Base-by-base conservation (phyloP, 148 eudicot species). In the Mesembryanthemum crystallinum region DNA sequence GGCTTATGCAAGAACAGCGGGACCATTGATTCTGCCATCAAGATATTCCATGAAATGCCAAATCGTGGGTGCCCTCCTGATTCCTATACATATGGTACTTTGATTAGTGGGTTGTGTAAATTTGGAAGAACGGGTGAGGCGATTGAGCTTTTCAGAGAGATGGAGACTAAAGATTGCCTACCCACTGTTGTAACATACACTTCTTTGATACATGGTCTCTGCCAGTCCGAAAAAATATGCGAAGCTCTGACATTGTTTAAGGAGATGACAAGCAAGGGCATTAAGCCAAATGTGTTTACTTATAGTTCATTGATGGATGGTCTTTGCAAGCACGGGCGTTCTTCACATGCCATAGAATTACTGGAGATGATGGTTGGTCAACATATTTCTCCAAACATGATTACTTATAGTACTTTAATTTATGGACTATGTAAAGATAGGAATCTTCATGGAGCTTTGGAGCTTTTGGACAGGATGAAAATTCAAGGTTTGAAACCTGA, bases 401-500 rank as follows among this genome's bases (percentile, higher is more conserved):
- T 95, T 37, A 95, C 93, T 43, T 95, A 95, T 79, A 88, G 97
- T 78, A 90, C 90, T 64, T 78, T 92, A 71, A 87, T 95, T 68
- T 45, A 84, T 67, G 99, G 99, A 67, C 87, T 95, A 39, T 95
- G 91, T 82, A 89, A 81, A 82, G 98, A 95, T 79, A 89, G 87
- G 43, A 86, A 86, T 71, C 33, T 87, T 67, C 72, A 73, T 49
- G 90, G 88, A 68, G 91, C 93, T 66, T 28, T 91, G 55, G 87
- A 88, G 73, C 84, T 92, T 75, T 84, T 88, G 73, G 98, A 95
- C 79, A 84, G 92, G 82, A 92, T 95, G 93, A 95, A 95, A 83
- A 86, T 92, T 49, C 94, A 90, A 76, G 92, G 96, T 55, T 79
- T 89, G 81, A 95, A 92, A 76, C 99, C 99, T 15, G 99, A 91